Evolutionary conservation across 306 rosid genomes (phyloP), one percentile per base, ranked within the genome.

Genomic region (Arachis stenosperma): DNA sequence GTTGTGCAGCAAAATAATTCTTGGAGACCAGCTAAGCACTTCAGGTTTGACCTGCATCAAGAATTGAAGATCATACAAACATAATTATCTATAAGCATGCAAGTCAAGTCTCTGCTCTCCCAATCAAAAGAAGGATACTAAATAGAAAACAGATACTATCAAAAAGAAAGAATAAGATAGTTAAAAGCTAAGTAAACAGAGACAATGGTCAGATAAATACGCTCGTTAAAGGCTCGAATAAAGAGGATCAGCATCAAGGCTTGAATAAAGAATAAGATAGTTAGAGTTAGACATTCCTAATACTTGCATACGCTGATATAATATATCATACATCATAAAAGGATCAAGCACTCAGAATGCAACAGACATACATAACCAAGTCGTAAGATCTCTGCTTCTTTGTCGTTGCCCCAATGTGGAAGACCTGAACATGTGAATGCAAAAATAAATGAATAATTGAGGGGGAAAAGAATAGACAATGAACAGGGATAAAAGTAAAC

Each of bases 21-120:
- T 86, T 59, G 98, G 98, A 40, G 89, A 86, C 98, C 97, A 94
- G 91, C 89, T 94, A 73, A 94, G 78, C 62, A 94, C 82, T 83
- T 94, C 96, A 22, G 98, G 98, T 81, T 88, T 91, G 79, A 94
- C 81, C 98, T 93, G 74, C 70, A 74, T 67, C 54, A 47, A 78
- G 58, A 65, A 70, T 62, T 53, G 68, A 63, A 64, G 59, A 61
- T 13, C 65, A 55, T 12, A 69, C 3, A 5, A 50, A 17, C 60
- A 82, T 27, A 63, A 54, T 77, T 62, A 22, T 77, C 53, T 37
- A 6, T 42, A 41, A 70, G 63, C 42, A 73, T 15, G 57, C 36
- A 52, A 77, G 68, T 9, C 58, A 69, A 75, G 13, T 65, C 15
- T 65, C 40, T 33, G 61, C 36, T 64, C 57, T 69, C 71, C 64